Evolutionary conservation across 2,329 filamentous ascomycete genomes (phyloP), one percentile per base, ranked within the genome.

Genomic region (Orbilia quercus): DNA sequence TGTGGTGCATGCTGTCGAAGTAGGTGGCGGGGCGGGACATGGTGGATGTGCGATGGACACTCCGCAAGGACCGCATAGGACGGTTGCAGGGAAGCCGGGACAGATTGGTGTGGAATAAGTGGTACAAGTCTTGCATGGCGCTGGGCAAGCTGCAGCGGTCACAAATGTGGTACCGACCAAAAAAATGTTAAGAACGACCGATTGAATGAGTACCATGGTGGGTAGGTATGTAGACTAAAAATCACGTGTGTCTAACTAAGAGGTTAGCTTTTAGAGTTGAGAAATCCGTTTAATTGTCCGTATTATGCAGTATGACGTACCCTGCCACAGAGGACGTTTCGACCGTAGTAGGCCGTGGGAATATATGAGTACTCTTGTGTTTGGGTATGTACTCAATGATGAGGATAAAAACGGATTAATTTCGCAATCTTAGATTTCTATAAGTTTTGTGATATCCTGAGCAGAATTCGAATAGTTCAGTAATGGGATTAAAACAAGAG

Each of bases 51-150:
- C 51, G 38, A 71, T 63, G 18, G 66, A 31, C 16, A 16, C 34
- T 12, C 66, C 66, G 28, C 66, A 71, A 20, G 66, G 58, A 3
- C 66, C 66, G 18, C 66, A 71, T 18, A 70, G 57, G 7, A 64
- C 51, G 4, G 66, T 50, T 2, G 66, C 66, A 7, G 66, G 58
- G 34, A 53, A 63, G 18, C 66, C 66, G 20, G 66, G 58, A 31
- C 66, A 71, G 7, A 71, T 58, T 20, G 66, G 66, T 28, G 66
- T 71, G 16, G 58, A 25, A 16, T 42, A 64, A 7, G 58, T 64
- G 1, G 66, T 50, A 34, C 66, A 71, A 22, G 42, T 64, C 23
- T 20, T 23, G 45, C 50, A 63, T 1, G 51, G 66, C 23, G n/a
- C 55, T 7, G 53, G 51, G 28, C 38, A 59, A n/a, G 51, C 67